phyloP scores from a whole-genome alignment of 345 rosid genomes.

The Microcos paniculata region DNA sequence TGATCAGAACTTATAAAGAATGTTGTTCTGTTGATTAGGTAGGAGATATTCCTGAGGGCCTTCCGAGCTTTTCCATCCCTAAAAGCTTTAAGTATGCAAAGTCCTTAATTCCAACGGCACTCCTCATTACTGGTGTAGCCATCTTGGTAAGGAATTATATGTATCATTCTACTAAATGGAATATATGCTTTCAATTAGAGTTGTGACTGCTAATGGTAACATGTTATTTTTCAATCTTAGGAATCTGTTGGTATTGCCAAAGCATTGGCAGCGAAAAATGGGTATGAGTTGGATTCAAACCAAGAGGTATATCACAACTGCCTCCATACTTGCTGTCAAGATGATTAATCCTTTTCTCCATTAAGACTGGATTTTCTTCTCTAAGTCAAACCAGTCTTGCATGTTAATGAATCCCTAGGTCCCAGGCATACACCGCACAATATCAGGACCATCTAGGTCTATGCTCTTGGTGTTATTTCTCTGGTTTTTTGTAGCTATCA shows the following conservation, averaged over 20 bases:
- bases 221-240: slow-evolving; percentile 36
- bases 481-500: background rate
- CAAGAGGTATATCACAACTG: slow-evolving; percentile 46
- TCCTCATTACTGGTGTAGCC: slow-evolving; percentile 97
- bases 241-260: slow-evolving; percentile 99
- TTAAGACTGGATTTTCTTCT: background rate
- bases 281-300: slow-evolving; percentile 95
- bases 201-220: slow-evolving; percentile 2
- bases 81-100: slow-evolving; percentile 58
- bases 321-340: background rate
- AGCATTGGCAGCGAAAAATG: slow-evolving; percentile 97
- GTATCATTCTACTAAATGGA: slow-evolving; percentile 12
- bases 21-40: slow-evolving; percentile 54
- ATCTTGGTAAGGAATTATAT: slow-evolving; percentile 72
- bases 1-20: slow-evolving; percentile 16
- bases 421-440: background rate
- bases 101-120: slow-evolving; percentile 85
- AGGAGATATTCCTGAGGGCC: slow-evolving; percentile 96
- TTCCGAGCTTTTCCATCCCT: slow-evolving; percentile 87
- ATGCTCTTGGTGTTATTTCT: background rate
- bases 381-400: background rate
- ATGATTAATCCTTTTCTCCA: background rate
- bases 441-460: background rate
- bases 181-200: slow-evolving; percentile 5
- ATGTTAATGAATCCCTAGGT: background rate